phyloP scores from a whole-genome alignment of 768 basidiomycete species.

The Lactarius vividus region DNA sequence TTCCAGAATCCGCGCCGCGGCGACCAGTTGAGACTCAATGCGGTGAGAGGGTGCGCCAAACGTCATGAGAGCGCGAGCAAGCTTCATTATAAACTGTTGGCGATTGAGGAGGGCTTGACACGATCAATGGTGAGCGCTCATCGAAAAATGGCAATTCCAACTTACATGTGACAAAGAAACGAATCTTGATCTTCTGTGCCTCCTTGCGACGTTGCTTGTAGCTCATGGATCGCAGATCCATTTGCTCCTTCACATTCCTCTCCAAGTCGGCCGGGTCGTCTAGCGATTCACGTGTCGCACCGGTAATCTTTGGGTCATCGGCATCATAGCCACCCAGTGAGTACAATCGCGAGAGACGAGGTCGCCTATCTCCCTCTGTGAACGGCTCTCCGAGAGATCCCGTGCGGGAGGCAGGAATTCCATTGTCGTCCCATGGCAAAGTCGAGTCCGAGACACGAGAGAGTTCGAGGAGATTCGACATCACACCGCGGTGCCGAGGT shows the following conservation, averaged over 20 bases:
- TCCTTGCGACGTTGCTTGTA: slow-evolving; percentile 62
- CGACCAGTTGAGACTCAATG: slow-evolving; percentile 85
- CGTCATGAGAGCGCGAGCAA: slow-evolving; percentile 83
- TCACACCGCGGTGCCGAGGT: slow-evolving; percentile 11
- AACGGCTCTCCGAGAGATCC: slow-evolving; percentile 1
- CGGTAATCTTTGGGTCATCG: slow-evolving; percentile 68
- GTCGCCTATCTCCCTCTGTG: slow-evolving; percentile 9
- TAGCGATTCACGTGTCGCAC: slow-evolving; percentile 45
- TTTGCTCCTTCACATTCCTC: slow-evolving; percentile 40
- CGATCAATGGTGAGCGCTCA: slow-evolving; percentile 4
- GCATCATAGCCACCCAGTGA: slow-evolving; percentile 42
- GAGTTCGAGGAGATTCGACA: slow-evolving; percentile 22
- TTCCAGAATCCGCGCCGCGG: slow-evolving; percentile 86
- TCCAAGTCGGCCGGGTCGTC: slow-evolving; percentile 59
- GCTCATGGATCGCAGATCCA: slow-evolving; percentile 52
- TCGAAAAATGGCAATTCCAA: slow-evolving; percentile 8
- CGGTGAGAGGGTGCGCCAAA: slow-evolving; percentile 91
- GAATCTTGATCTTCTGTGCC: slow-evolving; percentile 58
- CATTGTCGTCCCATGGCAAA: neutral
- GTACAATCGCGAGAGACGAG: slow-evolving; percentile 24
- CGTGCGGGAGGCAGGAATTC: neutral
- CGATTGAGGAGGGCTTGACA: slow-evolving; percentile 68
- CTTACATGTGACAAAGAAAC: slow-evolving; percentile 67
- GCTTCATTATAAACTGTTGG: slow-evolving; percentile 80
- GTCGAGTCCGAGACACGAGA: slow-evolving; percentile 10